phyloP scores from a whole-genome alignment of 1,139 yeast genomes.

The Nakaseomyces nivariensis region DNA sequence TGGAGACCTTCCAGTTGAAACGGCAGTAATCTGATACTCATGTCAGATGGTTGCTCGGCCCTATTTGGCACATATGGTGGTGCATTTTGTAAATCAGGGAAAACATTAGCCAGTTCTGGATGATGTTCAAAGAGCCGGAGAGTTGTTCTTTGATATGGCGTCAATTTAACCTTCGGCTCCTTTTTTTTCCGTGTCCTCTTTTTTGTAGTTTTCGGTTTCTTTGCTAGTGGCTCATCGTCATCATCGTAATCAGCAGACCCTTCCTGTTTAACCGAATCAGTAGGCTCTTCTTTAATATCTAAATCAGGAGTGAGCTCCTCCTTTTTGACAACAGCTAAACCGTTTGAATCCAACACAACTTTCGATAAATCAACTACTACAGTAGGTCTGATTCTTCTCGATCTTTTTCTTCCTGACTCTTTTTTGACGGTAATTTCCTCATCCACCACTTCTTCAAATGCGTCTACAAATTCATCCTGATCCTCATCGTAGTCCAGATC shows the following conservation, averaged over 20 bases:
- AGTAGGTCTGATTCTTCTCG: constrained; percentile 18
- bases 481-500: constrained; percentile 9
- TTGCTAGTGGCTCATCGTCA: constrained; percentile 22
- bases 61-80: constrained; percentile 45
- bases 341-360: constrained; percentile 1
- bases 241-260: constrained; percentile 10
- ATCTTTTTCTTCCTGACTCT: constrained; percentile 16
- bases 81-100: constrained; percentile 48
- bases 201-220: constrained; percentile 13
- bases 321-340: not conserved
- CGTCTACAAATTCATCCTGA: constrained; percentile 7
- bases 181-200: constrained; percentile 17
- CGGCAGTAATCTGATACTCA: constrained; percentile 67
- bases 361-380: constrained; percentile 6
- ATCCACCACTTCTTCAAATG: constrained; percentile 2
- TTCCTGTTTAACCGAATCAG: constrained; percentile 6
- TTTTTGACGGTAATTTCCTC: not conserved
- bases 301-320: constrained; percentile 7
- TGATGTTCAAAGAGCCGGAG: constrained; percentile 58
- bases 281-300: constrained; percentile 21
- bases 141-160: constrained; percentile 61
- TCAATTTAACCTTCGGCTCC: constrained; percentile 36
- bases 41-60: constrained; percentile 69
- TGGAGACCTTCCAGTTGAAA: constrained; percentile 88
- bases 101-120: constrained; percentile 65